Evolutionary conservation across 192 early-diverging fungal species (phyloP).

Genomic region (Pilobolus umbonatus): DNA sequence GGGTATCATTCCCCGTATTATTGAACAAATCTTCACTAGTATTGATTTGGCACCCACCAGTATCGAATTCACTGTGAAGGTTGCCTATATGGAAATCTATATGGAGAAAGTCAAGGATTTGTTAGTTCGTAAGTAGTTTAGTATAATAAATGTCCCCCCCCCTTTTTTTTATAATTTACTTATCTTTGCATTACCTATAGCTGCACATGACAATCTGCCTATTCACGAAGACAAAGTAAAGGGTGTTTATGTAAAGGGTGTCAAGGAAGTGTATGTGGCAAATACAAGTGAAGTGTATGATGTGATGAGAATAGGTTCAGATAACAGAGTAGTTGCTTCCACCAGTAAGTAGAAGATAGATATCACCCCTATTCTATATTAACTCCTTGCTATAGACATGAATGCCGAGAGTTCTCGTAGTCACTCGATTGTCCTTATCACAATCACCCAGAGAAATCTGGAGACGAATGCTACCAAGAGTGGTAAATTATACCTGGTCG

Average conservation of each 20-base stretch:
- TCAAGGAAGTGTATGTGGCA: conserved; percentile 94
- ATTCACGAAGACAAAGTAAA: conserved; percentile 95
- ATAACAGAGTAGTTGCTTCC: conserved; percentile 82
- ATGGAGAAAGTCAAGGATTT: conserved; percentile 99
- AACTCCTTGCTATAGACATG: conserved; percentile 64
- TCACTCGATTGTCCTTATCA: conserved; percentile 97
- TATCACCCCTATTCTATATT: background rate
- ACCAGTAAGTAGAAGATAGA: conserved; percentile 61
- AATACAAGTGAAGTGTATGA: conserved; percentile 94
- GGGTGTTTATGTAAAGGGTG: conserved; percentile 98
- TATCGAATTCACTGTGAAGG: conserved; percentile 97
- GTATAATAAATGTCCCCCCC: background rate
- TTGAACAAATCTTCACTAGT: conserved; percentile 90
- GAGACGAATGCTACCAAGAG: conserved; percentile 79
- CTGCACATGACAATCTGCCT: conserved; percentile 82
- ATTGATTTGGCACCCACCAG: conserved; percentile 87
- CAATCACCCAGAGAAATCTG: conserved; percentile 92
- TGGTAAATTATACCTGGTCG: conserved; percentile 90
- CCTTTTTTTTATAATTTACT: background rate
- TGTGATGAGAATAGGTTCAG: conserved; percentile 90
- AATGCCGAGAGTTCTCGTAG: conserved; percentile 97
- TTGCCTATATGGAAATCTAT: conserved; percentile 99
- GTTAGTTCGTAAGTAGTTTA: conserved; percentile 69
- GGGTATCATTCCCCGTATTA: conserved; percentile 96
- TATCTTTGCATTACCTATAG: conserved; percentile 35